These are phyloP conservation scores for Aspergillus eucalypticola DNA, from an alignment of 2,329 filamentous ascomycete species.

Conservation along the genomic window DNA sequence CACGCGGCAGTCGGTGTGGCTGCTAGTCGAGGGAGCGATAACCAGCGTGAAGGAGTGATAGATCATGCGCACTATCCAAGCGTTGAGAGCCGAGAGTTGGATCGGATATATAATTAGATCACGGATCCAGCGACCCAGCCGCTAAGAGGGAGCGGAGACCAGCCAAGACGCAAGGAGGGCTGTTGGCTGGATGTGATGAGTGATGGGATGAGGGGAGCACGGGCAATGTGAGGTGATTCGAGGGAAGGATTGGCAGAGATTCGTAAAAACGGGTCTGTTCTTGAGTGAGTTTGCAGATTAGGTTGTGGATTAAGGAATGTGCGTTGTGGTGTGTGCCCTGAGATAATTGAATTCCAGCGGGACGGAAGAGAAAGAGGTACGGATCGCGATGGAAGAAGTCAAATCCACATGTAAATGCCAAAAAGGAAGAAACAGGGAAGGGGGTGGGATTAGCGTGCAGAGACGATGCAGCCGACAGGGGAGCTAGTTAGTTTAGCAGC, in stretches of 20 bases:
- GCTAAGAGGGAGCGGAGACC: conserved; percentile 10
- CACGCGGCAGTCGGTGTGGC: conserved; percentile 7
- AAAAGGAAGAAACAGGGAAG: background rate
- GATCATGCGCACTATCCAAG: conserved; percentile 16
- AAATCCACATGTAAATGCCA: conserved; percentile 1
- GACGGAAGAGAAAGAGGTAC: background rate
- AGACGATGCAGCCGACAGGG: background rate
- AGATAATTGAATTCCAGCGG: no score
- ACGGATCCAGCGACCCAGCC: conserved; percentile 14
- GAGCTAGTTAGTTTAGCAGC: conserved; percentile 12
- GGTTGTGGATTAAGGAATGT: no score
- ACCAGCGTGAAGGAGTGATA: conserved; percentile 8
- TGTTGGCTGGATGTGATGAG: conserved; percentile 2
- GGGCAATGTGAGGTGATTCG: background rate
- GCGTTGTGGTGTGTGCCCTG: no score
- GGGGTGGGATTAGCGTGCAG: conserved; percentile 7
- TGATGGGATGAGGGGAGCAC: background rate
- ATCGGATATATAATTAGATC: conserved; percentile 29
- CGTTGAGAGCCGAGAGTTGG: conserved; percentile 15
- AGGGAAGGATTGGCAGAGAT: no score
- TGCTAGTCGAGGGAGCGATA: conserved; percentile 4
- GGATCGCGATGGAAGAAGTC: background rate
- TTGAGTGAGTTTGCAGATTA: no score
- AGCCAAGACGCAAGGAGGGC: conserved; percentile 12
- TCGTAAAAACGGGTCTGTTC: no score